Evolutionary conservation across 768 basidiomycete genomes (phyloP).

Genomic region (Clathrus columnatus): DNA sequence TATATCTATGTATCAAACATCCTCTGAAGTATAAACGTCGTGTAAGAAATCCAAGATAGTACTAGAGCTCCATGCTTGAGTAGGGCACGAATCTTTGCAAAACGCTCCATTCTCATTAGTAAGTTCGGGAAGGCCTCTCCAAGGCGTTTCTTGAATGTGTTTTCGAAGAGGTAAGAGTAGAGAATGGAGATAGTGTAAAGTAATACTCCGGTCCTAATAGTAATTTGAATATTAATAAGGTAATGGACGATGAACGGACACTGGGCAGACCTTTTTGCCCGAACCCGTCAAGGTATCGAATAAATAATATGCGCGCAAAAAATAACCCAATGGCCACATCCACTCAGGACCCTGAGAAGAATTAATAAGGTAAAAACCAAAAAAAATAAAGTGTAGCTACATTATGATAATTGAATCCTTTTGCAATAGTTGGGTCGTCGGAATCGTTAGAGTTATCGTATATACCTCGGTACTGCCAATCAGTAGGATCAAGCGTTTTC

Average conservation of each 20-base stretch:
- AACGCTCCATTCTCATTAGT: slow-evolving; percentile 78
- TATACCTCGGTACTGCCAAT: slow-evolving; percentile 80
- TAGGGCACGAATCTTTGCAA: slow-evolving; percentile 83
- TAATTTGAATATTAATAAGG: slow-evolving; percentile 5
- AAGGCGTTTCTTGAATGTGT: slow-evolving; percentile 72
- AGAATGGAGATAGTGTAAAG: slow-evolving; percentile 72
- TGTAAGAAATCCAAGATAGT: slow-evolving; percentile 86
- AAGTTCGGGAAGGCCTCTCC: slow-evolving; percentile 91
- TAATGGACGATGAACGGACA: not conserved
- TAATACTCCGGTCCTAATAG: slow-evolving; percentile 53
- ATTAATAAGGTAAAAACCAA: slow-evolving; percentile 12
- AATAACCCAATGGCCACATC: slow-evolving; percentile 95
- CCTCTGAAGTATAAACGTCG: slow-evolving; percentile 42
- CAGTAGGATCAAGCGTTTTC: slow-evolving; percentile 87
- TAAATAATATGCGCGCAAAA: slow-evolving; percentile 84
- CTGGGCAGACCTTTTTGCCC: slow-evolving; percentile 56
- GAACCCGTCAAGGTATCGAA: slow-evolving; percentile 68
- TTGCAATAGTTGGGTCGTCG: slow-evolving; percentile 73
- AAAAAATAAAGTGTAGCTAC: slow-evolving; percentile 31
- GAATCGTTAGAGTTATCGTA: slow-evolving; percentile 96
- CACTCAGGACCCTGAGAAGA: slow-evolving; percentile 74
- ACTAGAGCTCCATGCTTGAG: slow-evolving; percentile 96
- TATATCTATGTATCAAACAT: not conserved
- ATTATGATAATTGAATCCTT: slow-evolving; percentile 92
- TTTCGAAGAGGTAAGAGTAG: slow-evolving; percentile 60